Conservation (phyloP, 129 eudicot genomes). For the Saussurea involucrata region DNA sequence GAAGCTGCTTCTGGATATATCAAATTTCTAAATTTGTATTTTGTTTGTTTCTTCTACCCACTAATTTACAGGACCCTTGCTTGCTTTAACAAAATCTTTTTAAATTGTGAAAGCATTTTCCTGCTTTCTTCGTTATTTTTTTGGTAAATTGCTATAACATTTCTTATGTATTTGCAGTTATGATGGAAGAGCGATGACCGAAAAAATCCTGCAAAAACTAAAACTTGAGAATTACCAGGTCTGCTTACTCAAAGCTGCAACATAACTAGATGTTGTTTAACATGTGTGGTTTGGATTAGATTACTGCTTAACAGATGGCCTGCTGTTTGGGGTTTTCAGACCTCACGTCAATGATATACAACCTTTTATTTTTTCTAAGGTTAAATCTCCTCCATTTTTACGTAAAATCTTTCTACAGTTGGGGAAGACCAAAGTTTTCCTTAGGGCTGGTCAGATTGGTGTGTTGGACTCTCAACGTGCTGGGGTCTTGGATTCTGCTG, state of each 20-base stretch:
- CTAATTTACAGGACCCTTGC: neutral
- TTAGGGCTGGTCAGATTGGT: conserved; percentile 97
- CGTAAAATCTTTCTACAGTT: conserved; percentile 41
- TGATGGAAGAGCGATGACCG: conserved; percentile 71
- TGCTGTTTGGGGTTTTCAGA: neutral
- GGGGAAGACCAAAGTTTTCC: conserved; percentile 92
- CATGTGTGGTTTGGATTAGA: neutral
- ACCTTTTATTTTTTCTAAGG: neutral
- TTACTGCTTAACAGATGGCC: conserved; percentile 6
- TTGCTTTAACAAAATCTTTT: neutral
- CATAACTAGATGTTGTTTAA: neutral
- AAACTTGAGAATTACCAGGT: conserved; percentile 93
- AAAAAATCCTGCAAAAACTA: conserved; percentile 73
- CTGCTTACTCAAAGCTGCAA: conserved; percentile 11
- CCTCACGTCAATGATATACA: neutral
- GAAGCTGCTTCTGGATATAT: neutral
- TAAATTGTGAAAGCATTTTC: neutral
- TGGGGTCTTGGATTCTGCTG: conserved; percentile 86
- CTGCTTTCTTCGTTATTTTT: neutral
- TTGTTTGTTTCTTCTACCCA: neutral
- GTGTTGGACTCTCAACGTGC: conserved; percentile 85
- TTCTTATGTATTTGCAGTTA: conserved; percentile 45
- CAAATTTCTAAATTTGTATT: neutral
- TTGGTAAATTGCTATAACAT: neutral
- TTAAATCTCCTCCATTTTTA: neutral